Base-by-base conservation (phyloP, 805 yeast species). In the Barnettozyma pratensis region DNA sequence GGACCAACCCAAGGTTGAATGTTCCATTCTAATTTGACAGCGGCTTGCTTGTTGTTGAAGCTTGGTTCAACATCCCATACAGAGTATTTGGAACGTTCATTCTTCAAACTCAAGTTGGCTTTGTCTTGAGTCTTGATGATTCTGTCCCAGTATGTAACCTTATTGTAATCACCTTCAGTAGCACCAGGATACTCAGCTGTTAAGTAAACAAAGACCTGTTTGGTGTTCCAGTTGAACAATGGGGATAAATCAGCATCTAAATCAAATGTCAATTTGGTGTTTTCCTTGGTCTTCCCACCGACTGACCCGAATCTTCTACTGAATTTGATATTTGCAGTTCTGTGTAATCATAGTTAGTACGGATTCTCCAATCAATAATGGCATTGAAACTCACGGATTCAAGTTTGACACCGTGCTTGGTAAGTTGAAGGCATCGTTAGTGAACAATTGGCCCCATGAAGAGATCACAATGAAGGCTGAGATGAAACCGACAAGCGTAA, bases 151-250 rank as follows among this genome's bases (percentile, higher is more conserved):
- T 87, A 82, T 0, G 92, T 85, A 37, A 91, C 87, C 54, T 82
- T 81, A 65, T 83, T 85, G 3, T 65, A 62, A n/a, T 77, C 67
- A 2, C 49, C 59, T 48, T 66, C 65, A 39, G 64, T 28, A 44
- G 60, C 61, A 1, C 72, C 74, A 39, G 73, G 60, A 54, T 91
- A 91, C 61, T 88, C 92, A 2, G 95, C 96, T 3, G 95, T 87
- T 53, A 94, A 72, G 60, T 92, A 94, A 5, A 85, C 87, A 60
- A 94, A 92, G n/a, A 92, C 81, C 67, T 92, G 98, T 63, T 92
- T 92, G 10, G 99, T 94, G 68, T 92, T 94, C 97, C 97, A 92
- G 66, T 86, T 90, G 76, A 91, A 91, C 45, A 94, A 73, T 2
- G 88, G 83, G 2, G 87, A 63, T 52, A 92, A 72, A 66, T 92